Evolutionary conservation across 345 rosid genomes (phyloP).

Genomic region (Eucalyptus regnans): DNA sequence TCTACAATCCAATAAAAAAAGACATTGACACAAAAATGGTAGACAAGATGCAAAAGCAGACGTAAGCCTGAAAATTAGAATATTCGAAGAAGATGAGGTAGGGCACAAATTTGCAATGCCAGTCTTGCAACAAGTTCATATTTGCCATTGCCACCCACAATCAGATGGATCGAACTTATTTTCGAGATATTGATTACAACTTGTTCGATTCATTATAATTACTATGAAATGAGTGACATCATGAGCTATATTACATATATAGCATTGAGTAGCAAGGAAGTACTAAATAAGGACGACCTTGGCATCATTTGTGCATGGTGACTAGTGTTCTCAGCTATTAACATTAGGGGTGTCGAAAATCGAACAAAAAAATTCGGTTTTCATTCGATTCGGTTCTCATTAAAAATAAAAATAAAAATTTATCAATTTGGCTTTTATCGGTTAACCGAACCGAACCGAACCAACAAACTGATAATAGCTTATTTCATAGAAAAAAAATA

Average conservation of each 20-base stretch:
- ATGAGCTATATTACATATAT: not conserved
- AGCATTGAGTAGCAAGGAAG: not conserved
- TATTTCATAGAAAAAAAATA: too few relatives aligned
- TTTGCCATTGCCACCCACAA: not conserved
- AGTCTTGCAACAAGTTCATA: fast-evolving
- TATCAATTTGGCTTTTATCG: too few relatives aligned
- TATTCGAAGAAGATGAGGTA: not conserved
- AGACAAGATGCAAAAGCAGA: not conserved
- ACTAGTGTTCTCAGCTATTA: not conserved
- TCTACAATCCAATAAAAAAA: not conserved
- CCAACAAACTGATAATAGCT: too few relatives aligned
- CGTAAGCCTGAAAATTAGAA: not conserved
- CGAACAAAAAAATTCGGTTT: too few relatives aligned
- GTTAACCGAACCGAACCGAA: too few relatives aligned
- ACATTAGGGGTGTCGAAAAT: too few relatives aligned
- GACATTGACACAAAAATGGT: not conserved
- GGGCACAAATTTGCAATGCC: not conserved
- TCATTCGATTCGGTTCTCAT: too few relatives aligned
- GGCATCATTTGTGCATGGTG: not conserved
- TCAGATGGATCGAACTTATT: not conserved
- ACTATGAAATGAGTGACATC: not conserved
- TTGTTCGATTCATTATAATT: not conserved
- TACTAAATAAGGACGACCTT: not conserved
- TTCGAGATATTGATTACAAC: not conserved
- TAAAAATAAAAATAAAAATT: too few relatives aligned